Base-by-base conservation (phyloP, 805 yeast species). In the Kodamaea leandrae region DNA sequence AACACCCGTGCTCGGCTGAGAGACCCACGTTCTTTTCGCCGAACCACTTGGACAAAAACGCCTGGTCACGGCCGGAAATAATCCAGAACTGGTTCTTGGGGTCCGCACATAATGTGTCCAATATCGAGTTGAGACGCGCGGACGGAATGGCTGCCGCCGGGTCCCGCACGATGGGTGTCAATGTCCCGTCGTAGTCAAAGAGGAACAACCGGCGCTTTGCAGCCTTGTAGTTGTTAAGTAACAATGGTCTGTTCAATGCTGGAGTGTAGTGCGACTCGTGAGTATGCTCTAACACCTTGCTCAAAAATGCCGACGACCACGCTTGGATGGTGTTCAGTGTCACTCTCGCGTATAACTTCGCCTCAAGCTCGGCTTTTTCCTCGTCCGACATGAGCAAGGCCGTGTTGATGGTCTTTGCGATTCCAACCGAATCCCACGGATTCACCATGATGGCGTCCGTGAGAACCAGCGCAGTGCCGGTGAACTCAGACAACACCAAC, bases 111-210 rank as follows among this genome's bases (percentile, higher is more conserved):
- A 93, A 70, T 21, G 71, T 66, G 19, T 75, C 70, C 44, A 93
- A 62, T 9, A 84, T 77, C 6, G 70, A 62, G 40, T 78, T 71
- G 33, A 93, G 69, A 50, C 83, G 74, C 3, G 82, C 80, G 1
- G 96, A 81, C 2, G 99, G 99, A 30, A 93, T 85, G 0, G 99
- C 99, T 0, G 98, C 97, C n/a, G 91, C 88, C 2, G 99, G 99
- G 53, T 93, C 98, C 28, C 80, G 77, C 3, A 93, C 99, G 56
- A 93, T 93, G 10, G 98, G 98, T 0, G 99, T 88, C 51, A 93
- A 71, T 1, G 99, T 93, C 20, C 99, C 99, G 60, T 93, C 99
- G 60, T 93, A 93, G 64, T 93, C 99, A 64, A 93, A 90, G 52
- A 93, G 62, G 53, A 93, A 88, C 44, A 93, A 64, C 47, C 98